Percentiles rank a stretch among this genome's conserved stretches.
Evolutionary conservation across 345 rosid genomes (phyloP).

Genomic region (Dovyalis caffra): DNA sequence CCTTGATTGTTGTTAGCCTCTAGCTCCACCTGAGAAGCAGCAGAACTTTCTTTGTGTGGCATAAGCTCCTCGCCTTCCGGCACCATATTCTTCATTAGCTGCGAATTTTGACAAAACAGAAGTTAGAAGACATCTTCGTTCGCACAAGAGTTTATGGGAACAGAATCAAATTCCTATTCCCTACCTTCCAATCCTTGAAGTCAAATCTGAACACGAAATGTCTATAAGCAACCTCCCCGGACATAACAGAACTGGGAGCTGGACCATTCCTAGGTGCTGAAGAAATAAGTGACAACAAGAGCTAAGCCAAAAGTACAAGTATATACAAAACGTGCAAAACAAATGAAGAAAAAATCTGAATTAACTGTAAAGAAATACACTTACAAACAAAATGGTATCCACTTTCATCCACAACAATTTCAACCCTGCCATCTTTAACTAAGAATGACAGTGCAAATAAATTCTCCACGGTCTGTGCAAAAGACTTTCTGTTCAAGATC

Average conservation of each 20-base stretch:
- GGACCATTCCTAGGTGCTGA: conserved; percentile 91
- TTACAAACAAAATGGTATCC: conserved; percentile 77
- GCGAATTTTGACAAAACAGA: conserved; percentile 3
- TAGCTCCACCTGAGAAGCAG: conserved; percentile 34
- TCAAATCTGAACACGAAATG: conserved; percentile 93
- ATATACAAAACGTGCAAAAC: background rate
- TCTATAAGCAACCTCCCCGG: conserved; percentile 56
- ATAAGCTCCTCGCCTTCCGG: conserved; percentile 69
- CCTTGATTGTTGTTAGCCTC: conserved; percentile 30
- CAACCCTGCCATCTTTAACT: conserved; percentile 82
- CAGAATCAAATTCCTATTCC: background rate
- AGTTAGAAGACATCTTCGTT: background rate
- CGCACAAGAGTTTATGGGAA: no score
- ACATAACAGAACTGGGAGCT: conserved; percentile 45
- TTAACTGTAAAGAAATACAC: conserved; percentile 20
- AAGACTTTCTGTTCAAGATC: conserved; percentile 68
- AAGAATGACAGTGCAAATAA: conserved; percentile 86
- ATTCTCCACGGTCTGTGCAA: conserved; percentile 91
- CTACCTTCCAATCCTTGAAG: conserved; percentile 90
- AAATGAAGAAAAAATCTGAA: background rate
- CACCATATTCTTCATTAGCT: conserved; percentile 58
- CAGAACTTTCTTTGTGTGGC: conserved; percentile 50
- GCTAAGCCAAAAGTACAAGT: background rate
- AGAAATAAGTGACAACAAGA: background rate
- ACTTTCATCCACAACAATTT: conserved; percentile 50